Evolutionary conservation across 106 monocot species (phyloP).

Genomic region (Phalaenopsis aphrodite): DNA sequence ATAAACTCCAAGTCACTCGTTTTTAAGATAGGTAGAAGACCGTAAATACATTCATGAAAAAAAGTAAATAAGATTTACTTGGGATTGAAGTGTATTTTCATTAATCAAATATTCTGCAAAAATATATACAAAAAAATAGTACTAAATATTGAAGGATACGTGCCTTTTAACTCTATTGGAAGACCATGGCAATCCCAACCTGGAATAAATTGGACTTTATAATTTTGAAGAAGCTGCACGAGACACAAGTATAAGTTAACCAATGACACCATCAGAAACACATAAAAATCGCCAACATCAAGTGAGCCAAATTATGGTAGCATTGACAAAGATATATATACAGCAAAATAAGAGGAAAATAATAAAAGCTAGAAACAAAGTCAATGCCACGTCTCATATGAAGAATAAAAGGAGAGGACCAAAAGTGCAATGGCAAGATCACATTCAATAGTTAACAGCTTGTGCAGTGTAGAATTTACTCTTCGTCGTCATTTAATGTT

Average conservation of each 20-base stretch:
- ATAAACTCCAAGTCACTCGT: not conserved
- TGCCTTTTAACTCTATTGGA: constrained; percentile 95
- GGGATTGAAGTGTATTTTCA: not conserved
- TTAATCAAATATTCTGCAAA: not conserved
- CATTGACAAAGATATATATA: not conserved
- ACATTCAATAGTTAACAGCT: not conserved
- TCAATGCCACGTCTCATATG: not conserved
- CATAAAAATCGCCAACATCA: not conserved
- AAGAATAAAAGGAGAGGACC: not conserved
- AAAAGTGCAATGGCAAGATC: not conserved
- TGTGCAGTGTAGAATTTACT: not conserved
- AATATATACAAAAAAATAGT: not conserved
- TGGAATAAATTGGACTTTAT: constrained; percentile 76
- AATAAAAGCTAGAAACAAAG: not conserved
- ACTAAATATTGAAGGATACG: constrained; percentile 13
- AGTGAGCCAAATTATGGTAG: not conserved
- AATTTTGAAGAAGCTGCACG: constrained; percentile 86
- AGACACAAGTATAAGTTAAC: not conserved
- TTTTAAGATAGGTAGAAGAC: not conserved
- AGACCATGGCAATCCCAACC: constrained; percentile 99
- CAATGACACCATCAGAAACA: not conserved
- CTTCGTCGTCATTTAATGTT: not conserved
- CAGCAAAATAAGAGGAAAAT: not conserved
- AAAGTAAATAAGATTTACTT: not conserved
- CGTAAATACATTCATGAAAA: not conserved